Base-by-base conservation (phyloP, 352 stramenopile species). In the Blastocystis sp. region DNA sequence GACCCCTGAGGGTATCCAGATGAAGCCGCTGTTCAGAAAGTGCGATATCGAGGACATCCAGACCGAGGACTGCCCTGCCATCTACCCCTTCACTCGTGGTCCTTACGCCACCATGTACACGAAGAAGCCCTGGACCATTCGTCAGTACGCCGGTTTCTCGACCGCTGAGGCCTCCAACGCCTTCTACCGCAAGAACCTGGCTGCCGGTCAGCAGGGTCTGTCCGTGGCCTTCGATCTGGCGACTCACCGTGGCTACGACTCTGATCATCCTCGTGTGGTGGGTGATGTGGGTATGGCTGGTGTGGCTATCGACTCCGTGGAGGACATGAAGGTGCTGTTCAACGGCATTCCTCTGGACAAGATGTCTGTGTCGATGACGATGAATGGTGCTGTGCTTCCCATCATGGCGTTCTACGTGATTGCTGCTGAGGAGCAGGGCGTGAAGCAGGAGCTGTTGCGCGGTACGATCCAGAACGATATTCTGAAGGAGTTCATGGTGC, bases 81-180 rank as follows among this genome's bases (percentile, higher is more conserved):
- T 96, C 5, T 97, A 93, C 88, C 95, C 95, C 19, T 98, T 93
- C 90, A 96, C 93, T 53, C 91, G 96, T 71, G 96, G 96, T 38
- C 95, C 95, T 21, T 98, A 98, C 89, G 95, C 95, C 56, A 97
- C 95, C 74, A 98, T 98, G 96, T 98, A 98, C 91, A 97, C 95
- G 14, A 92, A 93, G 86, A 93, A 95, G 81, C 94, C 94, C 14
- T 98, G 95, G 95, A 97, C 95, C 0, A 92, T 98, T 64, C 93
- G 94, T 23, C 94, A 97, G 91, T 98, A 98, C 90, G 96, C 95
- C 19, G 96, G 96, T 60, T 98, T 98, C 90, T 96, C 92, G 77
- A 98, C 95, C 7, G 96, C 96, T 7, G 95, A 98, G 90, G 95
- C 98, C 91, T 96, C 92, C 28, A 98, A 98, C 90, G 93, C 92